These are phyloP conservation scores for Ophiorrhiza pumila DNA, from an alignment of 257 asterid genomes.

Conservation along the genomic window DNA sequence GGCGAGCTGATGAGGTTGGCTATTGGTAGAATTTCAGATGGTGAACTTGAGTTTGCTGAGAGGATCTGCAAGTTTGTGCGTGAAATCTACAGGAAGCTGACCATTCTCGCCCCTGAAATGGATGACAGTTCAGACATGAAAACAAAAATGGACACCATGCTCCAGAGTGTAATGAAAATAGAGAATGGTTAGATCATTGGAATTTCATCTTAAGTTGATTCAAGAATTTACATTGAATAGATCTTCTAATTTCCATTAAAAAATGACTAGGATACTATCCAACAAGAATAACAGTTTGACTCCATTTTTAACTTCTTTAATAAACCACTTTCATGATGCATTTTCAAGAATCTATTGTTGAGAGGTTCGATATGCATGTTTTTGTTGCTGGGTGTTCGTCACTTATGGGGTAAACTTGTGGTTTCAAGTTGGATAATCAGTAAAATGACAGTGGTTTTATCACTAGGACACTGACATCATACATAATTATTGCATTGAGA, in stretches of 20 bases:
- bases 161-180: slow-evolving; percentile 84
- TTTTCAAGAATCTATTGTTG: not conserved
- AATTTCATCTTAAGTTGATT: slow-evolving; percentile 2
- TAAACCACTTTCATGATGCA: not conserved
- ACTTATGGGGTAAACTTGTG: not conserved
- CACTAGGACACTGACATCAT: not conserved
- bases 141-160: slow-evolving; percentile 90
- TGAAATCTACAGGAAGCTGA: slow-evolving; percentile 74
- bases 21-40: slow-evolving; percentile 91
- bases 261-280: not conserved
- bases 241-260: not conserved
- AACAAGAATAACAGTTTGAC: not conserved
- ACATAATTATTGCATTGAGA: not conserved
- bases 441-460: not conserved
- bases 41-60: slow-evolving; percentile 81
- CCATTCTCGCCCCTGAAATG: slow-evolving; percentile 71
- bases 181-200: slow-evolving; percentile 61
- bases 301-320: not conserved
- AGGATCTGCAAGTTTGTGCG: slow-evolving; percentile 79
- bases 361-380: not conserved
- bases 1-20: slow-evolving; percentile 98
- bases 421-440: not conserved
- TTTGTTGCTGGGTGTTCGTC: not conserved
- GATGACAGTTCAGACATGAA: slow-evolving; percentile 79
- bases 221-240: not conserved